These are phyloP conservation scores for Raddia distichophylla DNA, from an alignment of 176 grass and related monocot species.

Conservation along the genomic window DNA sequence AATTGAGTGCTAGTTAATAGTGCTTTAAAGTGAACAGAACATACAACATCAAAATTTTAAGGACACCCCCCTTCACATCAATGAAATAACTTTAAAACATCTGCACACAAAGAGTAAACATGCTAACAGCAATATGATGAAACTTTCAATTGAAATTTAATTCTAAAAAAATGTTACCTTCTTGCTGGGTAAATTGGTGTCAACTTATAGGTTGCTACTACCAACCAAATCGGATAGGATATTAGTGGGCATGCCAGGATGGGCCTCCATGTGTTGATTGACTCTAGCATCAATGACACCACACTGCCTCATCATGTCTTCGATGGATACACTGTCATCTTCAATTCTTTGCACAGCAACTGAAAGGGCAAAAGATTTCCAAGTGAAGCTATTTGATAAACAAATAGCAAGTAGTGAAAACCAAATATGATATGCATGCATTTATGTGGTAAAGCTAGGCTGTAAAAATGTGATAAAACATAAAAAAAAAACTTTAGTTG, in stretches of 20 bases:
- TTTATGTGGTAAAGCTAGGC: background rate
- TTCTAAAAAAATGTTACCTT: constrained; percentile 63
- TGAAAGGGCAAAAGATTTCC: constrained; percentile 48
- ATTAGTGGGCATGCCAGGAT: constrained; percentile 46
- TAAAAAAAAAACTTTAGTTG: constrained; percentile 13
- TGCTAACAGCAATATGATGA: background rate
- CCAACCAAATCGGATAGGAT: constrained; percentile 46
- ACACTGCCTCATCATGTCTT: constrained; percentile 68
- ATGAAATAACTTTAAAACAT: too few relatives aligned
- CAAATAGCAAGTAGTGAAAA: constrained; percentile 22
- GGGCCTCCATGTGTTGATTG: constrained; percentile 36
- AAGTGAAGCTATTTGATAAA: constrained; percentile 8
- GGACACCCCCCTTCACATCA: too few relatives aligned
- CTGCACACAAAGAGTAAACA: constrained; percentile 18
- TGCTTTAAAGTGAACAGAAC: too few relatives aligned
- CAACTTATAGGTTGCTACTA: constrained; percentile 36
- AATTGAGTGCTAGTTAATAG: too few relatives aligned
- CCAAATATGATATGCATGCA: constrained; percentile 15
- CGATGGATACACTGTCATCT: constrained; percentile 69
- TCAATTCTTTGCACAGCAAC: constrained; percentile 71
- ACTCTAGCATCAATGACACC: constrained; percentile 50
- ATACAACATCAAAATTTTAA: too few relatives aligned
- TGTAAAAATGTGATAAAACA: constrained; percentile 1
- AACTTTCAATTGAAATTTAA: constrained; percentile 13
- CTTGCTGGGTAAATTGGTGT: constrained; percentile 56